phyloP scores from a whole-genome alignment of 2,329 filamentous ascomycete species.

The Claviceps citrina region DNA sequence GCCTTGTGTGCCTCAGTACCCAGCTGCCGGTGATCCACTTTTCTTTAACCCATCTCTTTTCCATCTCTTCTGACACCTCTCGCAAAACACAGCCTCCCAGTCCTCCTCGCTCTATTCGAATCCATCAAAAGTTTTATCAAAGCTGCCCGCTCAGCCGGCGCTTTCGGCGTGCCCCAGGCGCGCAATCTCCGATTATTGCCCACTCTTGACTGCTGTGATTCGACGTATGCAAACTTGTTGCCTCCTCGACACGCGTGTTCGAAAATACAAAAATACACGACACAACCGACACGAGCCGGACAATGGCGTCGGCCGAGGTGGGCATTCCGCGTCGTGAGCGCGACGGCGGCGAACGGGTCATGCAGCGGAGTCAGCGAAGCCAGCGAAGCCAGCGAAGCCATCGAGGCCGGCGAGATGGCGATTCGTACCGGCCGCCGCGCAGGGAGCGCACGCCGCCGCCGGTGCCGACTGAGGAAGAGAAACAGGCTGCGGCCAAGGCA shows the following conservation, averaged over 20 bases:
- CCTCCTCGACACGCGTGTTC: not conserved
- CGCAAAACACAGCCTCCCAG: no score
- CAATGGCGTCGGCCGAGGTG: conserved; percentile 32
- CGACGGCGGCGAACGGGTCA: conserved; percentile 11
- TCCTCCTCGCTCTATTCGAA: no score
- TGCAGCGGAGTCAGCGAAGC: conserved; percentile 13
- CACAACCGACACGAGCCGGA: not conserved
- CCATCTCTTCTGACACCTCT: no score
- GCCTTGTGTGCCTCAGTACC: no score
- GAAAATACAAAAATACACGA: not conserved
- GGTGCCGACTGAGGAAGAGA: conserved; percentile 57
- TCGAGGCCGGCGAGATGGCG: conserved; percentile 25
- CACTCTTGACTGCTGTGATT: not conserved
- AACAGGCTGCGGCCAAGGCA: conserved; percentile 74
- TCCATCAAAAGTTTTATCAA: no score
- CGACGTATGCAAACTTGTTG: no score
- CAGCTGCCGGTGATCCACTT: no score
- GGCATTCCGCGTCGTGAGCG: conserved; percentile 25
- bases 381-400: no score
- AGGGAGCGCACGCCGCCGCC: conserved; percentile 20
- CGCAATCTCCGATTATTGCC: no score
- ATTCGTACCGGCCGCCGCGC: conserved; percentile 33
- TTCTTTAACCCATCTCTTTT: no score
- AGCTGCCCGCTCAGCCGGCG: no score
- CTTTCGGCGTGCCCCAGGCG: no score